A percentile compares a stretch with the other conserved stretches of the same genome.
Conservation (phyloP, 345 rosid species). For the Lepidium africanum region DNA sequence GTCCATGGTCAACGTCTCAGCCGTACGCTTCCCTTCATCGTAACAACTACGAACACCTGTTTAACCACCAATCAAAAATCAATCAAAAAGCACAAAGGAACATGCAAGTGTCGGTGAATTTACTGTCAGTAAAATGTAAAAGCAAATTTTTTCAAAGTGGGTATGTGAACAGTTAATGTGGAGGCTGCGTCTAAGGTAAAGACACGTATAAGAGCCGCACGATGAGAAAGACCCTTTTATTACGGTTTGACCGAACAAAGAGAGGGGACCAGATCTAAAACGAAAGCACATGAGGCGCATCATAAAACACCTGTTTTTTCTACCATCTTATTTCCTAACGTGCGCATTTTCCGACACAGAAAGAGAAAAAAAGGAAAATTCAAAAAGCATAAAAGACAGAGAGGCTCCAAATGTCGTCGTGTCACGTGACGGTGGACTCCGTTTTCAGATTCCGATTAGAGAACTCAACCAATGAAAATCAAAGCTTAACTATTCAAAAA, state of each 20-base stretch:
- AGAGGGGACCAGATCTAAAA: constrained; percentile 25
- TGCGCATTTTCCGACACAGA: constrained; percentile 20
- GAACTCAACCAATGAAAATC: neutral
- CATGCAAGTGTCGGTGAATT: neutral
- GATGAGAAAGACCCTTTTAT: constrained; percentile 24
- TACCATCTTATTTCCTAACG: constrained; percentile 5
- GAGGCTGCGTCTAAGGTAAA: constrained; percentile 12
- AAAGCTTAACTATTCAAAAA: neutral
- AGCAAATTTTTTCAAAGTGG: neutral
- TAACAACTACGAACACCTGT: constrained; percentile 80
- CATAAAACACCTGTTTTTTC: constrained; percentile 27
- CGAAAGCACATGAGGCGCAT: constrained; percentile 13
- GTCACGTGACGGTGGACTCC: constrained; percentile 6
- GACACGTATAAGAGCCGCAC: constrained; percentile 27
- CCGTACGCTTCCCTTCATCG: constrained; percentile 86
- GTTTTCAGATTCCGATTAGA: constrained; percentile 7
- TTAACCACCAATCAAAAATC: constrained; percentile 1
- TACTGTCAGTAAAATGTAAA: neutral
- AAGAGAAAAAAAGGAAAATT: neutral
- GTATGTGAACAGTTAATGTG: neutral
- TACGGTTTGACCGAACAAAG: constrained; percentile 18
- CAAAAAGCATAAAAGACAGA: neutral
- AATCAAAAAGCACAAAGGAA: neutral
- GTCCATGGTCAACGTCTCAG: constrained; percentile 79
- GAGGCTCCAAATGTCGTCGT: constrained; percentile 10